Base-by-base conservation (phyloP, 345 rosid genomes). In the Trapa incisa region DNA sequence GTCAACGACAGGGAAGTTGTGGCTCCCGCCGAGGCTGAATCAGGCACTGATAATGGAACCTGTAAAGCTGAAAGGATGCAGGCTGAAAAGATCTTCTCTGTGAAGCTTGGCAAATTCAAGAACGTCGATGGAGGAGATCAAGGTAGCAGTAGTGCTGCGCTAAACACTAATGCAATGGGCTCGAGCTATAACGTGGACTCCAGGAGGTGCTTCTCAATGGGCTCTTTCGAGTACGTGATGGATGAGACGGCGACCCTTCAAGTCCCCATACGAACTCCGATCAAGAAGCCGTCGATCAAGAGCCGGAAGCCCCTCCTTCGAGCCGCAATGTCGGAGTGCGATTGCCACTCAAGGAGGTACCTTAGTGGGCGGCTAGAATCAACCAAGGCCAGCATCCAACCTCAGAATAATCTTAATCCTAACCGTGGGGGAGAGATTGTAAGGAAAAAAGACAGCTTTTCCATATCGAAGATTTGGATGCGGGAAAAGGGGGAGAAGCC, bases 171-270 rank as follows among this genome's bases (percentile, higher is more conserved):
- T 58, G 37, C 37, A 7, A 8, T 22, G 29, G 29, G 16, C 38
- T 29, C 63, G 13, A 58, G 83, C 72, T 75, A 61, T 32, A 87
- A 72, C 68, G 75, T 82, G 47, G 96, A 83, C 64, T 80, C 79
- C 8, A 81, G 99, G 71, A 89, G 97, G 69, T 94, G 99, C 71
- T 87, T 82, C 56, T 94, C 99, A 12, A 91, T 94, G 99, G 99
- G 96, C 29, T 89, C 96, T n/a, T 91, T 85, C 71, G 96, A 89
- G 87, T 95, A 95, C 68, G 87, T 91, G 35, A 82, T 91, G 96
- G 96, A 91, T 62, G 93, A 87, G 70, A 80, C 80, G 62, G 79
- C 92, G 16, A 69, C 75, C 48, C 79, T 95, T 84, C 83, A 82
- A 75, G 99, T 95, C 43, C 89, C 96, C 29, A 82, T 95, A 52